A percentile compares a stretch with the other conserved stretches of the same genome.
Conservation (phyloP, 1,284 basidiomycete genomes). For the Ustilago trichophora region DNA sequence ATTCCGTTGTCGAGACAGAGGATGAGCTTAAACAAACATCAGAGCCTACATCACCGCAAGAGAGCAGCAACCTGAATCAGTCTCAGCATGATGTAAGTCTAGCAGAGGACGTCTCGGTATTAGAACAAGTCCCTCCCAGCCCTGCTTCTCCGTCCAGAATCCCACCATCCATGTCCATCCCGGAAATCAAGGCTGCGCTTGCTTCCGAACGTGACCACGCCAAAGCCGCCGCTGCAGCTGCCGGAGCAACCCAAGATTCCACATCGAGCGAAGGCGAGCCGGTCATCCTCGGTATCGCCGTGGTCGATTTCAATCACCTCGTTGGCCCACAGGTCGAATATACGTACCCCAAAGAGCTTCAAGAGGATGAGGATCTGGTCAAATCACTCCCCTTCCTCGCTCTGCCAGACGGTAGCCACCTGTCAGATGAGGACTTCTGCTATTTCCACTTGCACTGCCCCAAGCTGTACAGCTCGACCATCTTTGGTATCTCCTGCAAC, state of each 20-base stretch:
- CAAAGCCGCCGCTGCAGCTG: conserved; percentile 22
- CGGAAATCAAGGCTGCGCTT: conserved; percentile 43
- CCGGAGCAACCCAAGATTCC: background rate
- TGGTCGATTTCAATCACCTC: conserved; percentile 65
- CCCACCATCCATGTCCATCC: conserved; percentile 37
- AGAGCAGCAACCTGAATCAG: background rate
- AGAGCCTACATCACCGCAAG: background rate
- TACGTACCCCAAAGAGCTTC: conserved; percentile 52
- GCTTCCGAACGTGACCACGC: conserved; percentile 34
- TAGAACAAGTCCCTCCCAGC: background rate
- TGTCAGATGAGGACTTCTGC: conserved; percentile 92
- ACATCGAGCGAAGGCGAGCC: conserved; percentile 1
- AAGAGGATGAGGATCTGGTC: conserved; percentile 58
- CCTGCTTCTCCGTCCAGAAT: conserved; percentile 13
- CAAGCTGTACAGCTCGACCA: conserved; percentile 42
- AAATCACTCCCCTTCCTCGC: conserved; percentile 89
- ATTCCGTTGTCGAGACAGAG: too few relatives aligned
- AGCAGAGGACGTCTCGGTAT: background rate
- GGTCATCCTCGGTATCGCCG: conserved; percentile 61
- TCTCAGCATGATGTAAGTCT: background rate
- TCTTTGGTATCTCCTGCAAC: conserved; percentile 72
- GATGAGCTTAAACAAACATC: too few relatives aligned
- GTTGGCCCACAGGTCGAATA: conserved; percentile 65
- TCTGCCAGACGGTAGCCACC: conserved; percentile 93
- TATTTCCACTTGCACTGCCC: conserved; percentile 82